These are phyloP conservation scores for Fomitiporia mediterranea DNA, from an alignment of 1,284 basidiomycete species.

Conservation along the genomic window DNA sequence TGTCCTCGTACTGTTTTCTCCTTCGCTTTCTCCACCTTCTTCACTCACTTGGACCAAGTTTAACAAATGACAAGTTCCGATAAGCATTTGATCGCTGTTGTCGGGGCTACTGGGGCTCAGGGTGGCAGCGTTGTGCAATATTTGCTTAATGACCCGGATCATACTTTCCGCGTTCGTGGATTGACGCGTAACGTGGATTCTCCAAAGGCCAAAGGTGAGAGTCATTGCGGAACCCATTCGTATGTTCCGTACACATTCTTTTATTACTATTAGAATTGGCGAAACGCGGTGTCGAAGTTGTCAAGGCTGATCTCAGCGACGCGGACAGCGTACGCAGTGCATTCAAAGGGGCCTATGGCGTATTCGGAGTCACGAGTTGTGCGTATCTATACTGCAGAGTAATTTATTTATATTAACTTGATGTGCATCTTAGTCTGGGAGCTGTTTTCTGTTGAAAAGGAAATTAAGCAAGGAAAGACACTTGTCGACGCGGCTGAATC, in stretches of 20 bases:
- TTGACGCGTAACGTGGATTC: conserved; percentile 21
- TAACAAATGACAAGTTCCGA: no score
- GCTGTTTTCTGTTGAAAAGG: conserved; percentile 15
- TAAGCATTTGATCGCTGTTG: conserved; percentile 18
- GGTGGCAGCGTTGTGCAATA: conserved; percentile 19
- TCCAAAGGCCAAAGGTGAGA: conserved; percentile 20
- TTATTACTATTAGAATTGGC: conserved; percentile 12
- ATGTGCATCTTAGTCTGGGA: conserved; percentile 19
- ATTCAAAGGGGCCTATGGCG: conserved; percentile 28
- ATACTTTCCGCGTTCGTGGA: conserved; percentile 19
- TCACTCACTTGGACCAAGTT: no score
- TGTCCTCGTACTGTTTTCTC: no score
- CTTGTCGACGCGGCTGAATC: conserved; percentile 30
- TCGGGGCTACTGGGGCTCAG: conserved; percentile 20
- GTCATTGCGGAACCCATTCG: neutral
- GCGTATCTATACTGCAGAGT: conserved; percentile 7
- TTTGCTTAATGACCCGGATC: conserved; percentile 20
- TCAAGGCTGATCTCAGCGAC: conserved; percentile 25
- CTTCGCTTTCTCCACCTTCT: no score
- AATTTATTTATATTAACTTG: neutral
- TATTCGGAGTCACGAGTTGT: conserved; percentile 31
- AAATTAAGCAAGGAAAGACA: conserved; percentile 26
- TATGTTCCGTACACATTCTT: neutral
- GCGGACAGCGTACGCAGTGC: conserved; percentile 20
- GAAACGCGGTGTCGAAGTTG: conserved; percentile 26